A percentile compares a stretch with the other conserved stretches of the same genome.
Conservation (phyloP, 768 basidiomycete species). For the Agaricus subrufescens region DNA sequence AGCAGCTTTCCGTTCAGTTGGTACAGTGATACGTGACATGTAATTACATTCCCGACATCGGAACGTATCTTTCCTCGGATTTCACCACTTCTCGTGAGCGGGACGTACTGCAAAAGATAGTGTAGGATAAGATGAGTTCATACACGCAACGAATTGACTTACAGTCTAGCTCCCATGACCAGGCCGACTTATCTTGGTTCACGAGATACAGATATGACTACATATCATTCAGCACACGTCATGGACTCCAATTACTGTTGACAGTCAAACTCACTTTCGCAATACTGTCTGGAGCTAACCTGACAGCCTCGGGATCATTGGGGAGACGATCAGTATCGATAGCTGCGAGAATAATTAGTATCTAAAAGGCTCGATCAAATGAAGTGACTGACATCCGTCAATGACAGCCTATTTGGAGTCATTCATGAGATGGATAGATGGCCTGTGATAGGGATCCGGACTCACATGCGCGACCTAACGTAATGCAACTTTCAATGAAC, state of each 20-base stretch:
- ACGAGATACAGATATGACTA: slow-evolving; percentile 65
- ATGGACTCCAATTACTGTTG: neutral
- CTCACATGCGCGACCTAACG: slow-evolving; percentile 7
- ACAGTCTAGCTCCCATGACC: slow-evolving; percentile 82
- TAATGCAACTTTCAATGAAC: neutral
- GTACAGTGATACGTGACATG: neutral
- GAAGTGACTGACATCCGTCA: slow-evolving; percentile 46
- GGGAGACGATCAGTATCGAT: slow-evolving; percentile 28
- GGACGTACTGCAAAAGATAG: slow-evolving; percentile 30
- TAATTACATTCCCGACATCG: neutral
- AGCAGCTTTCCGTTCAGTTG: neutral
- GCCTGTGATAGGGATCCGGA: neutral
- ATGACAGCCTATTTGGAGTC: slow-evolving; percentile 48
- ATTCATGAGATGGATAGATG: neutral
- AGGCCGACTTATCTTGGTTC: slow-evolving; percentile 66
- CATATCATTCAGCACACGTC: neutral
- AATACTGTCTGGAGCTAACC: slow-evolving; percentile 63
- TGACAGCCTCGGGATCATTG: slow-evolving; percentile 24
- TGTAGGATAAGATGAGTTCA: neutral
- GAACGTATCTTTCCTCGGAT: neutral
- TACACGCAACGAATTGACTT: slow-evolving; percentile 21
- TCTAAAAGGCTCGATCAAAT: neutral
- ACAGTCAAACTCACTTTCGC: slow-evolving; percentile 44
- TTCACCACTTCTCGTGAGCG: slow-evolving; percentile 41
- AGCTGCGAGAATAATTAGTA: slow-evolving; percentile 15